Evolutionary conservation across 805 yeast genomes (phyloP).

Genomic region (Huiozyma sinensis): DNA sequence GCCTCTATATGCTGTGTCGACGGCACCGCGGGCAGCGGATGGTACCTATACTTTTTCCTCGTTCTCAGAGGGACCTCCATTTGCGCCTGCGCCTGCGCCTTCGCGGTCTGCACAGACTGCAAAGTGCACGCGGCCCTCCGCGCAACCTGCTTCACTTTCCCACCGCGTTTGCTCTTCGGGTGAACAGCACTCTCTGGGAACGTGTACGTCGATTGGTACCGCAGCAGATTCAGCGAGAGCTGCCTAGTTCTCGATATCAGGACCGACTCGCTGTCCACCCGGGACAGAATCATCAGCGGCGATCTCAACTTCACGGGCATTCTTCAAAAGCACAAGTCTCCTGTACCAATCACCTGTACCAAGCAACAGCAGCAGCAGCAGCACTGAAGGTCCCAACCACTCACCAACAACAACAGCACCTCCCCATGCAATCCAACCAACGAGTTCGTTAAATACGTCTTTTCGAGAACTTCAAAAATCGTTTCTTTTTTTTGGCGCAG

Average conservation of each 20-base stretch:
- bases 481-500: no score
- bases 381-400: no score
- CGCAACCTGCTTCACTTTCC: background rate
- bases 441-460: no score
- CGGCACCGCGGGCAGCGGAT: constrained; percentile 24
- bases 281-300: background rate
- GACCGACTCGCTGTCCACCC: background rate
- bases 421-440: no score
- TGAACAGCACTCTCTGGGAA: background rate
- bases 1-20: constrained; percentile 18
- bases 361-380: no score
- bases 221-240: constrained; percentile 1
- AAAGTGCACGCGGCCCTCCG: background rate
- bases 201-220: constrained; percentile 2
- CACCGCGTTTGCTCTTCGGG: background rate
- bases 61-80: background rate
- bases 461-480: no score
- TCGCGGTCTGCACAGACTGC: background rate
- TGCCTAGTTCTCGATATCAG: background rate
- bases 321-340: no score
- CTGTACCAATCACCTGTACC: no score
- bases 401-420: no score
- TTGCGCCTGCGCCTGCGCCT: no score
- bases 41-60: constrained; percentile 13
- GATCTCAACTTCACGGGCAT: background rate